A percentile compares a stretch with the other conserved stretches of the same genome.
Conservation (phyloP, 176 grass and related monocot species). For the Musa itinerans region DNA sequence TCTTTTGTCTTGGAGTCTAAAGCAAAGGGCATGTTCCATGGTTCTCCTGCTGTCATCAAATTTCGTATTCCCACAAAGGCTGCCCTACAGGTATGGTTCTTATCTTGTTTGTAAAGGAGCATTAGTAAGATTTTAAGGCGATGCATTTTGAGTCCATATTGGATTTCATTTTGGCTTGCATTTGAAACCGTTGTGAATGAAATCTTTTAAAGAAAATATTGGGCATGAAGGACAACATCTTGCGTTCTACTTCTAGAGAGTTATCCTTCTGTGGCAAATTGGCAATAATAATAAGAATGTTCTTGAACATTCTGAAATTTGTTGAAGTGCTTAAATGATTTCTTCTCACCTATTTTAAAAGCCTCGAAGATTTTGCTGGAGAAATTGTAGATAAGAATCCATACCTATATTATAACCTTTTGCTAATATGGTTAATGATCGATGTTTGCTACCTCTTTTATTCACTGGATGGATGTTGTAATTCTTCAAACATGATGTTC, state of each 20-base stretch:
- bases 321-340: too few relatives aligned
- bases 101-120: neutral
- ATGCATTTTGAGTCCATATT: neutral
- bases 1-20: slow-evolving; percentile 74
- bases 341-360: neutral
- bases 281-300: neutral
- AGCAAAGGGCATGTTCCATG: slow-evolving; percentile 65
- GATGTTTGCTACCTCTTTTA: neutral
- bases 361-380: neutral
- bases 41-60: slow-evolving; percentile 61
- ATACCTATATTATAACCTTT: neutral
- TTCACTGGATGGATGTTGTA: neutral
- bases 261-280: neutral
- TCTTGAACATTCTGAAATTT: too few relatives aligned
- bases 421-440: neutral
- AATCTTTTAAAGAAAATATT: neutral
- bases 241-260: neutral
- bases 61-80: slow-evolving; percentile 89
- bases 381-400: neutral
- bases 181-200: neutral
- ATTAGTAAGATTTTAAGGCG: neutral
- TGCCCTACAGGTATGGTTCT: slow-evolving; percentile 57
- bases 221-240: neutral
- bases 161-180: neutral
- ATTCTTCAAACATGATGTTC: neutral